A percentile compares a stretch with the other conserved stretches of the same genome.
Conservation (phyloP, 164 flowering plant species). For the Litsea cubeba region DNA sequence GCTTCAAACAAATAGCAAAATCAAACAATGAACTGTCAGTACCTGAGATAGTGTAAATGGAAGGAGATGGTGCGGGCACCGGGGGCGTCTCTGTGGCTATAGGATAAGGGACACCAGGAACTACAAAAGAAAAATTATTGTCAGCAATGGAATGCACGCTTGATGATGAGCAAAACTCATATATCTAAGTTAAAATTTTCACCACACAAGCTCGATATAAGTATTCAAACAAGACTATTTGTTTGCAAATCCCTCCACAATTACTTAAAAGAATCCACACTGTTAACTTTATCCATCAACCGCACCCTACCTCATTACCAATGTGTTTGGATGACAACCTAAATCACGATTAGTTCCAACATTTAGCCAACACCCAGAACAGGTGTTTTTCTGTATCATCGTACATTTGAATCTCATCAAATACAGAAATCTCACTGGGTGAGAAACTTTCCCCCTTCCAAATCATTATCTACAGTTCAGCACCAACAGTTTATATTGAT, state of each 20-base stretch:
- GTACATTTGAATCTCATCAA: background rate
- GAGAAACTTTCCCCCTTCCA: background rate
- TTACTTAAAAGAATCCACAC: background rate
- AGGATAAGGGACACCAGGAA: conserved; percentile 86
- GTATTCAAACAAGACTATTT: background rate
- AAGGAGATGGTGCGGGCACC: conserved; percentile 46
- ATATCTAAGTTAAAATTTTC: background rate
- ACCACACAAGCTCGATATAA: background rate
- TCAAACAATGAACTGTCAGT: conserved; percentile 15
- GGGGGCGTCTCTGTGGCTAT: conserved; percentile 36
- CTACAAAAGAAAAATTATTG: conserved; percentile 30
- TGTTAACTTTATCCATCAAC: background rate
- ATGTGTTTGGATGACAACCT: no score
- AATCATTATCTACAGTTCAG: background rate
- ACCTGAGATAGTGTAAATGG: conserved; percentile 45
- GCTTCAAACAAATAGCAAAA: background rate
- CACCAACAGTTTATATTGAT: background rate
- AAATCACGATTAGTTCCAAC: background rate
- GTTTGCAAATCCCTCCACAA: background rate
- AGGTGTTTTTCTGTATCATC: background rate
- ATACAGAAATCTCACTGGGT: background rate
- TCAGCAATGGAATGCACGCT: background rate
- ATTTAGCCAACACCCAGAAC: background rate
- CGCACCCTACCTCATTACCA: no score
- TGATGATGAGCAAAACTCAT: background rate